phyloP scores from a whole-genome alignment of 805 yeast species.

The Wickerhamomyces subpelliculosus region DNA sequence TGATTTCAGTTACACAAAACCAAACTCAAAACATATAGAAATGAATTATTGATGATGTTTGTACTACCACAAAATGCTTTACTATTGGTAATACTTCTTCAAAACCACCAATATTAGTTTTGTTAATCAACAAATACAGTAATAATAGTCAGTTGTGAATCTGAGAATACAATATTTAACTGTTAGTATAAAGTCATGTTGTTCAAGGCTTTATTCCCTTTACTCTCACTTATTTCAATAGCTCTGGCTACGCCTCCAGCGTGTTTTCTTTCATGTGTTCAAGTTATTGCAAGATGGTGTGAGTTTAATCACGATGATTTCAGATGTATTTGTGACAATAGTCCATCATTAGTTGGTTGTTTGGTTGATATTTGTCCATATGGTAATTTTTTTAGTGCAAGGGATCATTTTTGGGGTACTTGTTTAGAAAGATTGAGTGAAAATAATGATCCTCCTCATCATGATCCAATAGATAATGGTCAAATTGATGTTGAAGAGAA shows the following conservation, averaged over 20 bases:
- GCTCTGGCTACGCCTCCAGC: slow-evolving; percentile 41
- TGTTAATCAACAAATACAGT: no score
- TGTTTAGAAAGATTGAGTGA: slow-evolving; percentile 25
- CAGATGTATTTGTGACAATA: slow-evolving; percentile 32
- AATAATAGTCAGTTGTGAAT: no score
- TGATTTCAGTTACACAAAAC: no score
- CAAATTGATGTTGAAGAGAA: slow-evolving; percentile 7
- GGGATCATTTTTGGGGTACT: slow-evolving; percentile 44
- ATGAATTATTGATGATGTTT: no score
- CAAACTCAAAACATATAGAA: no score
- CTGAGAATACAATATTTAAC: no score
- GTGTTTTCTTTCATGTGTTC: slow-evolving; percentile 38
- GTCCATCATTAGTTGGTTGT: slow-evolving; percentile 35
- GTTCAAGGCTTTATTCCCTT: not conserved
- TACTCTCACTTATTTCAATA: not conserved
- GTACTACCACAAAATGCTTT: no score
- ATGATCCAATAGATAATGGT: slow-evolving; percentile 3
- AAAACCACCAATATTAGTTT: no score
- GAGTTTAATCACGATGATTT: slow-evolving; percentile 27
- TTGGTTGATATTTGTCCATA: slow-evolving; percentile 38
- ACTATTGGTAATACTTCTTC: no score
- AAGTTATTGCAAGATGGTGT: slow-evolving; percentile 30
- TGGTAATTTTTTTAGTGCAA: slow-evolving; percentile 32
- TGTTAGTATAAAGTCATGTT: not conserved
- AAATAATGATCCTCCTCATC: not conserved